Base-by-base conservation (phyloP, 495 filamentous ascomycete genomes). In the Penicillium paxilli region DNA sequence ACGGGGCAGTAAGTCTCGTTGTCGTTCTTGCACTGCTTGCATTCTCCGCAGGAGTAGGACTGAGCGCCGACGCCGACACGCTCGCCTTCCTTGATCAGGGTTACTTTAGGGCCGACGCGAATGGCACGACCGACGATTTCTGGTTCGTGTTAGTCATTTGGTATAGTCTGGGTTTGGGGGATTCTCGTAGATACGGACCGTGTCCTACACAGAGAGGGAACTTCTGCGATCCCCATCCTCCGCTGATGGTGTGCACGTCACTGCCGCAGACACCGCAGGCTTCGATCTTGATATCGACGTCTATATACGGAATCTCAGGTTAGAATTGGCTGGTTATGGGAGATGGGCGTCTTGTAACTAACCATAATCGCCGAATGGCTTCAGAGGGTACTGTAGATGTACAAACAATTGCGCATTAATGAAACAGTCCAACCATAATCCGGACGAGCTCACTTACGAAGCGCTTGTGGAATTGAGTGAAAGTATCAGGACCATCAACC, bases 1-100 rank as follows among this genome's bases (percentile, higher is more conserved):
- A 88, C 75, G 8, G 84, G 83, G 74, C 88, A 92, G 66, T 91
- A 92, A 63, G 87, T 90, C 74, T 92, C 90, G 53, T 92, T 88
- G 44, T 83, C 84, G 68, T 79, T 76, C 61, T 81, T 83, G 76
- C 86, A 88, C 54, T 82, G 80, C 69, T 80, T 68, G 76, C 86
- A 89, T 33, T 83, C 79, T 57, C 91, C 70, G 68, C 89, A 91
- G 26, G 86, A 81, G 72, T 82, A 82, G 40, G 88, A 82, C 71
- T 92, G 89, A 4, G 90, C 87, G 33, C 90, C 89, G 3, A 92
- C 86, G 38, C 89, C 90, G 28, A 91, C 90, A 40, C 89, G 84
- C 60, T 91, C 85, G 38, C 90, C 90, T 54, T 83, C 74, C 61
- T 90, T 88, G 66, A 89, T 72, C 25, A 74, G 71, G 26, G 75